Conservation (phyloP, 805 yeast species). For the Candida tammaniensis region DNA sequence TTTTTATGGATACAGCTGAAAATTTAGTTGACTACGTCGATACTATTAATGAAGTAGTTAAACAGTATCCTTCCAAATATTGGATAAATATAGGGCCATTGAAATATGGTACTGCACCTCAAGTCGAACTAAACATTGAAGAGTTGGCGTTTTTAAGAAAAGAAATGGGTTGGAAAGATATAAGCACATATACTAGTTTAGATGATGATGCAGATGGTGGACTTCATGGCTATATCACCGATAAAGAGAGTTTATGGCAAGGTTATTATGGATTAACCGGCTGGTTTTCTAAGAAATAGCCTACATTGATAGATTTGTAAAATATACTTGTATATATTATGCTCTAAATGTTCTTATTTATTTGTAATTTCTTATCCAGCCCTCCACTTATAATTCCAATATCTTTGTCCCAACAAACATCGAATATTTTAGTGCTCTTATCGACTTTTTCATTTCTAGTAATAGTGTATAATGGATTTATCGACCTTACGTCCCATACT, state of each 20-base stretch:
- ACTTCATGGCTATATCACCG: slow-evolving; percentile 65
- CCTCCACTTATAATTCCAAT: slow-evolving; percentile 92
- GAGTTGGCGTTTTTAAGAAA: slow-evolving; percentile 58
- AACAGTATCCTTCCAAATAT: slow-evolving; percentile 41
- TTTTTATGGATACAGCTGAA: slow-evolving; percentile 91
- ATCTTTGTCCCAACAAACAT: slow-evolving; percentile 77
- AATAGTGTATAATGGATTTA: slow-evolving; percentile 75
- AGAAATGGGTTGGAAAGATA: slow-evolving; percentile 59
- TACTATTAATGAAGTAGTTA: slow-evolving; percentile 42
- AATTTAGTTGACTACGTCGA: slow-evolving; percentile 75
- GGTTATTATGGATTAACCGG: slow-evolving; percentile 69
- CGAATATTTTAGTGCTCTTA: slow-evolving; percentile 66
- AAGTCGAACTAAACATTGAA: slow-evolving; percentile 68
- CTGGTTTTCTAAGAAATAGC: slow-evolving; percentile 47
- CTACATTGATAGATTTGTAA: too few relatives aligned
- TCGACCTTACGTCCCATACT: slow-evolving; percentile 94
- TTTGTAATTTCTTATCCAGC: slow-evolving; percentile 87
- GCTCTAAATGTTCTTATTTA: slow-evolving; percentile 44
- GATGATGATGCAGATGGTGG: slow-evolving; percentile 14
- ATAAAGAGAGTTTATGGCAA: slow-evolving; percentile 66
- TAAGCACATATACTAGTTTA: slow-evolving; percentile 13
- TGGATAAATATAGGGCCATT: slow-evolving; percentile 95
- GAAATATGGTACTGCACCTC: slow-evolving; percentile 84
- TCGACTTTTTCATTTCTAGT: slow-evolving; percentile 60
- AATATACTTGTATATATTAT: too few relatives aligned